Evolutionary conservation across 2,329 filamentous ascomycete species (phyloP).

Genomic region (Coniochaeta hoffmannii): DNA sequence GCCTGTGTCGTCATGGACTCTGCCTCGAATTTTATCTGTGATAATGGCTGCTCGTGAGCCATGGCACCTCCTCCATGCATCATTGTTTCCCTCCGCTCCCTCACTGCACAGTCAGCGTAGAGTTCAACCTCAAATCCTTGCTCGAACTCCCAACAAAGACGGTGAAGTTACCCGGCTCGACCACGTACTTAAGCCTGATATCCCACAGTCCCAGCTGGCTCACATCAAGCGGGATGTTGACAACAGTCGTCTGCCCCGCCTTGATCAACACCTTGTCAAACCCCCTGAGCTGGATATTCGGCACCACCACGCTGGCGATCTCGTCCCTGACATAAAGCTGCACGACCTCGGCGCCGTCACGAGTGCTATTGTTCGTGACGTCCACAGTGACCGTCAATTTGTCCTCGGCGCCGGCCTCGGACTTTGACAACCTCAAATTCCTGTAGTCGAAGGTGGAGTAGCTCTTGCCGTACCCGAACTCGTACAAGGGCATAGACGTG

Average conservation of each 20-base stretch:
- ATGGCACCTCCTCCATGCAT: background rate
- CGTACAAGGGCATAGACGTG: conserved; percentile 67
- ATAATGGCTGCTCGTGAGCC: background rate
- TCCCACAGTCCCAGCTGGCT: background rate
- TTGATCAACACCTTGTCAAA: conserved; percentile 63
- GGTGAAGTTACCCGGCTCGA: background rate
- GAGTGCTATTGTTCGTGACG: conserved; percentile 45
- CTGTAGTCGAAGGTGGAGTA: conserved; percentile 67
- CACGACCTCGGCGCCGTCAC: conserved; percentile 33
- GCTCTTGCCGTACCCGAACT: conserved; percentile 79
- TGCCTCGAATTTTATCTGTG: too few relatives aligned
- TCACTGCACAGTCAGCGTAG: background rate
- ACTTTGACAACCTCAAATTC: conserved; percentile 41
- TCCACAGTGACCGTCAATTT: conserved; percentile 42
- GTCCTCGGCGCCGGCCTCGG: conserved; percentile 57
- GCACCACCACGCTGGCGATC: conserved; percentile 19
- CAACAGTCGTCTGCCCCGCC: conserved; percentile 41
- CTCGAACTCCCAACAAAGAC: background rate
- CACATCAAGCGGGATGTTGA: conserved; percentile 25
- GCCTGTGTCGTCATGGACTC: too few relatives aligned
- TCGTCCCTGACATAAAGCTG: conserved; percentile 38
- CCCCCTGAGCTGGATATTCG: conserved; percentile 59
- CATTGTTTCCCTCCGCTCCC: background rate
- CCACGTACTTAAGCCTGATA: background rate
- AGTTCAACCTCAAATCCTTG: background rate